A percentile compares a stretch with the other conserved stretches of the same genome.
These are phyloP conservation scores for Hypomyces perniciosus DNA, from an alignment of 2,329 filamentous ascomycete genomes.

Conservation along the genomic window DNA sequence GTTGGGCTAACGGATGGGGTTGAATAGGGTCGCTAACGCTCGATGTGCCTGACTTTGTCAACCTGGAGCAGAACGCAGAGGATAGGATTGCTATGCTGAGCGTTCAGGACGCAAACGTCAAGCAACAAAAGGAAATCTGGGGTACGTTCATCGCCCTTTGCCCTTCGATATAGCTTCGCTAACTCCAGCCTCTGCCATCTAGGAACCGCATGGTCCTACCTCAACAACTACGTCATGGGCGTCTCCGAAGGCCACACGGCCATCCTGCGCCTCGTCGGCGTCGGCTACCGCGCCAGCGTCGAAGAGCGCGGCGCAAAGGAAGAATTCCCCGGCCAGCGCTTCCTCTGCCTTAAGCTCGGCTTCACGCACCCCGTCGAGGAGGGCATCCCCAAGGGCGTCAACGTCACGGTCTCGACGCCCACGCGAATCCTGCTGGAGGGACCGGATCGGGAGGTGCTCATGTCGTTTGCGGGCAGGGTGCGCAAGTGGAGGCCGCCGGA, in stretches of 20 bases:
- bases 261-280: slow-evolving; percentile 86
- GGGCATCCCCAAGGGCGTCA: slow-evolving; percentile 74
- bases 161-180: neutral
- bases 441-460: slow-evolving; percentile 76
- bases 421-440: slow-evolving; percentile 90
- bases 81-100: slow-evolving; percentile 59
- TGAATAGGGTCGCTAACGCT: slow-evolving; percentile 64
- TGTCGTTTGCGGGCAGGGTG: slow-evolving; percentile 86
- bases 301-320: slow-evolving; percentile 70
- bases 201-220: slow-evolving; percentile 86
- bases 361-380: slow-evolving; percentile 95
- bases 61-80: slow-evolving; percentile 60
- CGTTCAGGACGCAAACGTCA: slow-evolving; percentile 61
- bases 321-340: slow-evolving; percentile 76
- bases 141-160: slow-evolving; percentile 46
- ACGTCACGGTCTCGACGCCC: slow-evolving; percentile 80
- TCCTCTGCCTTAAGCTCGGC: slow-evolving; percentile 89
- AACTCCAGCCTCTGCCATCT: neutral
- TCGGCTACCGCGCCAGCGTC: slow-evolving; percentile 87
- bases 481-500: slow-evolving; percentile 85
- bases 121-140: slow-evolving; percentile 92
- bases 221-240: slow-evolving; percentile 85
- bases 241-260: slow-evolving; percentile 96
- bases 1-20: slow-evolving; percentile 8
- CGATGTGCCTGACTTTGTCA: slow-evolving; percentile 72